Conservation (phyloP, 768 basidiomycete species). For the Plicaturopsis crispa region DNA sequence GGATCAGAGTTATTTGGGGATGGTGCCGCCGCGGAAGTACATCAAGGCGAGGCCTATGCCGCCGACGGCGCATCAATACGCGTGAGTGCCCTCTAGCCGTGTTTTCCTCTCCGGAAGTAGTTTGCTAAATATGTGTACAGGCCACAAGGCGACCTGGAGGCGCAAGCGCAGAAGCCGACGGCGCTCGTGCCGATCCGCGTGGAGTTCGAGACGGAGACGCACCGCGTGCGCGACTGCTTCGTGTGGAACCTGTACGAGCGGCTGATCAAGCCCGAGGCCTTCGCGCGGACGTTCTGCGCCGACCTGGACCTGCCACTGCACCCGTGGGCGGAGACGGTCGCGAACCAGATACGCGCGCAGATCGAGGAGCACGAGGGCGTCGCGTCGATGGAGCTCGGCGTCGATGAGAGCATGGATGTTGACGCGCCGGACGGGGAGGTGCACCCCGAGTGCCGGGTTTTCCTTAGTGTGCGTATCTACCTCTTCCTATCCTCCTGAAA, state of each 20-base stretch:
- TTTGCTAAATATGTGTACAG: constrained; percentile 29
- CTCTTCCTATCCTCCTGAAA: neutral
- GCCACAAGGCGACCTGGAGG: constrained; percentile 53
- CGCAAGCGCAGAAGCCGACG: constrained; percentile 46
- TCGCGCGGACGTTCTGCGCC: constrained; percentile 80
- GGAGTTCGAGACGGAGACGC: constrained; percentile 89
- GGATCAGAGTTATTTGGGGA: constrained; percentile 87
- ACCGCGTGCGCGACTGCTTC: constrained; percentile 90
- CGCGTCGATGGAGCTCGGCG: constrained; percentile 66
- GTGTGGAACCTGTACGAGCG: constrained; percentile 91
- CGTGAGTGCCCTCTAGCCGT: constrained; percentile 42
- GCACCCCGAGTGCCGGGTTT: constrained; percentile 67
- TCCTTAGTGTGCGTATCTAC: constrained; percentile 56
- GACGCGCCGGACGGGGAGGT: constrained; percentile 40
- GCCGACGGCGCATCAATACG: constrained; percentile 63
- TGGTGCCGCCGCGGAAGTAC: constrained; percentile 73
- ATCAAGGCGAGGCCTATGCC: constrained; percentile 52
- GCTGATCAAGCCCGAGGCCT: constrained; percentile 78
- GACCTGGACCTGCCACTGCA: constrained; percentile 73
- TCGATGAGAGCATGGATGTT: constrained; percentile 44
- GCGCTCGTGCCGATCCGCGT: constrained; percentile 87
- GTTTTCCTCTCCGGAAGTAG: constrained; percentile 2
- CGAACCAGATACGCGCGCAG: constrained; percentile 85
- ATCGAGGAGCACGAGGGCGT: constrained; percentile 85
- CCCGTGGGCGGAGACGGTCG: constrained; percentile 70